These are phyloP conservation scores for Silene latifolia DNA, from an alignment of 148 eudicot genomes.

Conservation along the genomic window DNA sequence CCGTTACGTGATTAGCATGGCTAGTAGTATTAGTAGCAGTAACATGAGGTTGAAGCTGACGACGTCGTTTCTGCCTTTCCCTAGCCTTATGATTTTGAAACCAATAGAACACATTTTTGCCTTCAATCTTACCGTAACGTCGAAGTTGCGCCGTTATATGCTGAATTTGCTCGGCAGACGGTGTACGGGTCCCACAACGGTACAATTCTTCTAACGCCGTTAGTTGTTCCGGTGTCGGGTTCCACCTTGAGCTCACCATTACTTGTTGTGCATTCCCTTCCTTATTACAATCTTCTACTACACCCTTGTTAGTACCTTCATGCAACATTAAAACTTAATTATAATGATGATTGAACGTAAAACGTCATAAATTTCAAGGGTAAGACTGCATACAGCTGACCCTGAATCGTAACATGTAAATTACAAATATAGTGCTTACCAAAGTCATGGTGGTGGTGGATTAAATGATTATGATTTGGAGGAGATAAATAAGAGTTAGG, in stretches of 20 bases:
- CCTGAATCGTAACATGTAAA: neutral
- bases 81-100: conserved; percentile 89
- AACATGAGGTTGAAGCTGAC: conserved; percentile 37
- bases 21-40: neutral
- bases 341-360: no score
- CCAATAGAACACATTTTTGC: conserved; percentile 90
- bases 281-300: conserved; percentile 32
- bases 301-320: conserved; percentile 12
- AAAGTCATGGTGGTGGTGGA: conserved; percentile 23
- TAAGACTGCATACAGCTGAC: neutral
- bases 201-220: conserved; percentile 52
- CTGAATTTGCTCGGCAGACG: conserved; percentile 61
- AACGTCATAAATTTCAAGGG: neutral
- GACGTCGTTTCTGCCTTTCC: conserved; percentile 83
- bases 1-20: neutral
- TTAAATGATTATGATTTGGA: conserved; percentile 17
- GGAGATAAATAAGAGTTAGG: conserved; percentile 30
- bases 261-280: conserved; percentile 38
- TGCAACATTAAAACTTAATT: neutral
- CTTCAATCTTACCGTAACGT: conserved; percentile 68
- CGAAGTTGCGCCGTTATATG: conserved; percentile 57
- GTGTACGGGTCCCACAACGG: conserved; percentile 56
- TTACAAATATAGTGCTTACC: conserved; percentile 11
- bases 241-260: conserved; percentile 71
- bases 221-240: conserved; percentile 79